These are phyloP conservation scores for Euclidium syriacum DNA, from an alignment of 345 rosid genomes.

Conservation along the genomic window DNA sequence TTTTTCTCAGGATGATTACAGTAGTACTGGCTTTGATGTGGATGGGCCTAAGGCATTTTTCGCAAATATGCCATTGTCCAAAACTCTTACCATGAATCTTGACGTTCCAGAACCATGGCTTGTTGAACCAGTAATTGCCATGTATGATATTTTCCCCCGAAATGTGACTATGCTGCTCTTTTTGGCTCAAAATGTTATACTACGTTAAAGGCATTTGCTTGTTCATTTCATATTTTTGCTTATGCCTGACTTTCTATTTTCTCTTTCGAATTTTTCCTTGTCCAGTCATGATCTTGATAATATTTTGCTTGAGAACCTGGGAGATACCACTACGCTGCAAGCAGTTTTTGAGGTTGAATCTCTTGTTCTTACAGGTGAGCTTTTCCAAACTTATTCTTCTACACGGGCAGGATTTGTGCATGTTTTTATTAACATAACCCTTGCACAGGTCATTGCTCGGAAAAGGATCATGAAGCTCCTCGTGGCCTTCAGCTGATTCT, in stretches of 20 bases:
- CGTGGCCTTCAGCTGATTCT: conserved; percentile 98
- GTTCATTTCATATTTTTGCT: conserved; percentile 4
- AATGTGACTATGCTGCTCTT: conserved; percentile 11
- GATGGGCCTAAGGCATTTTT: conserved; percentile 95
- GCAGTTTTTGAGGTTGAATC: conserved; percentile 99
- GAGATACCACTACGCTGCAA: conserved; percentile 91
- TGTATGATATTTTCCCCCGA: conserved; percentile 47
- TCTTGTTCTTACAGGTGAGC: conserved; percentile 91
- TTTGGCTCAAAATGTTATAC: background rate
- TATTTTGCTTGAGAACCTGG: conserved; percentile 96
- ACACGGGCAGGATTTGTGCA: background rate
- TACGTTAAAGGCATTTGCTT: conserved; percentile 10
- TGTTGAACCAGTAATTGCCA: conserved; percentile 91
- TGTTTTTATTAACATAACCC: conserved; percentile 16
- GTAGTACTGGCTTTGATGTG: conserved; percentile 56
- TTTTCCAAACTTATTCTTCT: conserved; percentile 4
- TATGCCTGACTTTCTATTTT: conserved; percentile 22
- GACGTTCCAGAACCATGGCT: conserved; percentile 99
- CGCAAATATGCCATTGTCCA: conserved; percentile 95
- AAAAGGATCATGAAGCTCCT: conserved; percentile 96
- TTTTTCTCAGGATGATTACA: conserved; percentile 85
- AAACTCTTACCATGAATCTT: conserved; percentile 99
- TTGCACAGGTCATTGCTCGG: conserved; percentile 82
- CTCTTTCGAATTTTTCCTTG: conserved; percentile 4
- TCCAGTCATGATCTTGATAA: conserved; percentile 94